These are phyloP conservation scores for Saraca asoca DNA, from an alignment of 331 rosid genomes.

Conservation along the genomic window DNA sequence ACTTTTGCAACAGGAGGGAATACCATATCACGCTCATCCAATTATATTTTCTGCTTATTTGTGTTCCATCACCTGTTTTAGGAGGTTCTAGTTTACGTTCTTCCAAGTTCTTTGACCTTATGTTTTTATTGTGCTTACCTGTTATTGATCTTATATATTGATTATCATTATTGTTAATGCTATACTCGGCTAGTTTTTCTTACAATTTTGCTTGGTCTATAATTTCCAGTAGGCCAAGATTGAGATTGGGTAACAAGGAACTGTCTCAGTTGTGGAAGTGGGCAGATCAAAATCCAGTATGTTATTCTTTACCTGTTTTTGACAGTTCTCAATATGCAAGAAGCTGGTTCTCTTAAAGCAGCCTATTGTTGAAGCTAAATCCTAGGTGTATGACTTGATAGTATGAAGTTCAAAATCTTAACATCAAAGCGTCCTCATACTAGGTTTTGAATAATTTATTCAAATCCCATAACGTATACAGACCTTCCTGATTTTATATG, in stretches of 20 bases:
- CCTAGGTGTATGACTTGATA: slow-evolving; percentile 5
- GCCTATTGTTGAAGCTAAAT: slow-evolving; percentile 19
- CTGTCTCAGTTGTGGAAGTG: slow-evolving; percentile 97
- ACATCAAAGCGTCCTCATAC: slow-evolving; percentile 2
- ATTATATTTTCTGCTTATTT: not conserved
- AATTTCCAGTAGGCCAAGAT: slow-evolving; percentile 74
- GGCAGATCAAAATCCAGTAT: slow-evolving; percentile 98
- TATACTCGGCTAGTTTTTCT: slow-evolving; percentile 21
- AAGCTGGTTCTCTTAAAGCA: slow-evolving; percentile 12
- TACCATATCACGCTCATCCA: not conserved
- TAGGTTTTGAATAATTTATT: slow-evolving; percentile 19
- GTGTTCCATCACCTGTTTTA: not conserved
- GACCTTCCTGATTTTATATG: slow-evolving; percentile 17
- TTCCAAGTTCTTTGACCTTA: not conserved
- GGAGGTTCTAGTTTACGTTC: not conserved
- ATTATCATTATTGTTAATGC: not conserved
- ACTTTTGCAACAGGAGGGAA: not conserved
- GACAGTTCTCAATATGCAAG: slow-evolving; percentile 4
- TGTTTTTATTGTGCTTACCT: not conserved
- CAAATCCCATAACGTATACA: not conserved
- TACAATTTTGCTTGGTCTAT: slow-evolving; percentile 15
- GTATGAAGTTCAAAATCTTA: slow-evolving; percentile 10
- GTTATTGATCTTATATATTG: not conserved
- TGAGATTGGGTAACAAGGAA: slow-evolving; percentile 97
- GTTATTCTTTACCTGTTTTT: slow-evolving; percentile 30